Percentiles rank a stretch among this genome's conserved stretches.
These are phyloP conservation scores for Umbelopsis ramanniana DNA, from an alignment of 192 early-diverging fungal genomes.

Conservation along the genomic window DNA sequence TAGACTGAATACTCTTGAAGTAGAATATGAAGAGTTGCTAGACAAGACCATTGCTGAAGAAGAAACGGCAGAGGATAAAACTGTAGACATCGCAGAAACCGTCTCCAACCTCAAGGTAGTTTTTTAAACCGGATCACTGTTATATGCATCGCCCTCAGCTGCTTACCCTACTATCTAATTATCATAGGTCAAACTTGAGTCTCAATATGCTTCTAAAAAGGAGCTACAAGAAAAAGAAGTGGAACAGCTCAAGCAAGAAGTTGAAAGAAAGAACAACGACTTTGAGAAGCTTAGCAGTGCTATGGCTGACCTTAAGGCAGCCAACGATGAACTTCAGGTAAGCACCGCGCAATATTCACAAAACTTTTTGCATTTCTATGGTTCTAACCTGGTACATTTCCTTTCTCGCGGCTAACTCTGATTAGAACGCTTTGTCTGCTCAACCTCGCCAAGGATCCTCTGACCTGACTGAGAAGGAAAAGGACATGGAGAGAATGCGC, in stretches of 20 bases:
- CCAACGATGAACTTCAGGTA: slow-evolving; percentile 66
- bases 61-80: slow-evolving; percentile 57
- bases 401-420: background rate
- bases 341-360: slow-evolving; percentile 25
- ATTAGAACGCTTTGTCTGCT: background rate
- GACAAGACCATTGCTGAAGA: slow-evolving; percentile 73
- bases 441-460: slow-evolving; percentile 6
- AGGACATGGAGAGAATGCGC: slow-evolving; percentile 79
- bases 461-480: slow-evolving; percentile 59
- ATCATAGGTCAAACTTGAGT: slow-evolving; percentile 74
- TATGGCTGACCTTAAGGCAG: slow-evolving; percentile 63
- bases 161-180: background rate
- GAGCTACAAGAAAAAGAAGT: slow-evolving; percentile 79
- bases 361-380: background rate
- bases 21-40: slow-evolving; percentile 84
- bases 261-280: slow-evolving; percentile 73
- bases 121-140: background rate
- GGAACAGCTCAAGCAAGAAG: slow-evolving; percentile 65
- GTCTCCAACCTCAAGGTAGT: slow-evolving; percentile 79
- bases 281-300: slow-evolving; percentile 60
- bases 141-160: background rate
- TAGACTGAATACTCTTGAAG: slow-evolving; percentile 69
- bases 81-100: slow-evolving; percentile 65
- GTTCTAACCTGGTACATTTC: background rate
- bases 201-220: slow-evolving; percentile 78